These are phyloP conservation scores for Iris pallida DNA, from an alignment of 116 monocot genomes.

Conservation along the genomic window DNA sequence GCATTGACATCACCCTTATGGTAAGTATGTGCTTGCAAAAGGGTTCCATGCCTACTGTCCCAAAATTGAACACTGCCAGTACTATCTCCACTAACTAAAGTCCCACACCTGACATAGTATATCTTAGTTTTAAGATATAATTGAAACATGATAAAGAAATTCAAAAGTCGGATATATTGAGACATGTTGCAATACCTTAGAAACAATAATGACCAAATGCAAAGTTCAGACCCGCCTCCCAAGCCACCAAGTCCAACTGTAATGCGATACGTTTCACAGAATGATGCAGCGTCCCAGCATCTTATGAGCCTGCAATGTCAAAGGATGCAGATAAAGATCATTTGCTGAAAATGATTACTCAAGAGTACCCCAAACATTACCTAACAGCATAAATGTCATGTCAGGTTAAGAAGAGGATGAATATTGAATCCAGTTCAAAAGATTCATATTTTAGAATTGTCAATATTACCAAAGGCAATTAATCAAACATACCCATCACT, in stretches of 20 bases:
- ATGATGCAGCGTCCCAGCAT: constrained; percentile 71
- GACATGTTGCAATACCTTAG: constrained; percentile 45
- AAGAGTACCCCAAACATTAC: neutral
- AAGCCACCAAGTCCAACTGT: constrained; percentile 85
- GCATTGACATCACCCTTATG: constrained; percentile 76
- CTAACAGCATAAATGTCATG: neutral
- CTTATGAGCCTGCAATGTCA: constrained; percentile 63
- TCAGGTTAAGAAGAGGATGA: neutral
- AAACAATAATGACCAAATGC: constrained; percentile 86
- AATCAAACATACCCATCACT: constrained; percentile 80
- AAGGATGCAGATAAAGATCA: neutral
- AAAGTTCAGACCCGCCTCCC: constrained; percentile 68
- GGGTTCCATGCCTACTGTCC: constrained; percentile 70
- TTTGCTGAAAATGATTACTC: neutral
- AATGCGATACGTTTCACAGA: constrained; percentile 74
- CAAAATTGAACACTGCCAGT: constrained; percentile 85
- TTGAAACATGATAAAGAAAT: too few species aligned
- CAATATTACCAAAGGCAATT: neutral
- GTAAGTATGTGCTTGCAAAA: constrained; percentile 64
- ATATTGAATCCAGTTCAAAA: neutral
- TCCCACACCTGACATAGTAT: constrained; percentile 24
- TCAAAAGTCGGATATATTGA: too few species aligned
- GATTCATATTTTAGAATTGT: neutral
- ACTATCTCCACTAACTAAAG: constrained; percentile 81
- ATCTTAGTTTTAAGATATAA: neutral